These are phyloP conservation scores for Rhododendron vialii DNA, from an alignment of 148 eudicot species.

Conservation along the genomic window DNA sequence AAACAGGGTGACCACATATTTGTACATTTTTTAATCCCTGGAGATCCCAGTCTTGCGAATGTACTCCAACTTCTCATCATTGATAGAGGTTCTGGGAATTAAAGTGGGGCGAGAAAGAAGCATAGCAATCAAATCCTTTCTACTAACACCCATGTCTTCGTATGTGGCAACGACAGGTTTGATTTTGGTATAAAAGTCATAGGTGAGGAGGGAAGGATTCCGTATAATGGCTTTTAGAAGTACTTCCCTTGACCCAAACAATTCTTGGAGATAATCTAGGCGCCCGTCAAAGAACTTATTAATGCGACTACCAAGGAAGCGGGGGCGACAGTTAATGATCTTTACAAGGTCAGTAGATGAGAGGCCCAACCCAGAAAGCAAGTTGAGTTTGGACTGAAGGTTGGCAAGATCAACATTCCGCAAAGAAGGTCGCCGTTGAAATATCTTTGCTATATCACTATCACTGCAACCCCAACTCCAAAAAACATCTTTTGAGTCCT, in stretches of 20 bases:
- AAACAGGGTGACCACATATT: conserved; percentile 57
- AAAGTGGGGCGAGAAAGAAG: conserved; percentile 57
- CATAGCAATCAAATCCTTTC: conserved; percentile 43
- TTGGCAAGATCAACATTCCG: conserved; percentile 19
- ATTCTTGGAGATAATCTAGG: conserved; percentile 28
- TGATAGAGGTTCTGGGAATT: conserved; percentile 41
- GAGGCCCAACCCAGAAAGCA: conserved; percentile 46
- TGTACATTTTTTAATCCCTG: conserved; percentile 60
- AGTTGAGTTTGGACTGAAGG: conserved; percentile 51
- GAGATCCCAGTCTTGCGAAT: conserved; percentile 52
- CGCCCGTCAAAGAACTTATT: conserved; percentile 39
- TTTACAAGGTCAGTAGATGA: conserved; percentile 36
- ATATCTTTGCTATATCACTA: conserved; percentile 35
- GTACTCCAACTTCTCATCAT: conserved; percentile 58
- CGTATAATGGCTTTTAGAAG: conserved; percentile 51
- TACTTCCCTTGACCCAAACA: conserved; percentile 57
- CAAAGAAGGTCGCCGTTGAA: conserved; percentile 42
- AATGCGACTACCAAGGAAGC: conserved; percentile 37
- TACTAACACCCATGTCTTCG: conserved; percentile 46
- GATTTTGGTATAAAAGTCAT: conserved; percentile 43
- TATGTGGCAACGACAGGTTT: conserved; percentile 46
- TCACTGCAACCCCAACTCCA: conserved; percentile 68
- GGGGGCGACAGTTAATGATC: conserved; percentile 57
- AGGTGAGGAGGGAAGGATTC: conserved; percentile 70
- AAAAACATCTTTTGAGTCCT: conserved; percentile 36